Evolutionary conservation across 306 rosid genomes (phyloP), one percentile per base, ranked within the genome.

Genomic region (Arachis stenosperma): DNA sequence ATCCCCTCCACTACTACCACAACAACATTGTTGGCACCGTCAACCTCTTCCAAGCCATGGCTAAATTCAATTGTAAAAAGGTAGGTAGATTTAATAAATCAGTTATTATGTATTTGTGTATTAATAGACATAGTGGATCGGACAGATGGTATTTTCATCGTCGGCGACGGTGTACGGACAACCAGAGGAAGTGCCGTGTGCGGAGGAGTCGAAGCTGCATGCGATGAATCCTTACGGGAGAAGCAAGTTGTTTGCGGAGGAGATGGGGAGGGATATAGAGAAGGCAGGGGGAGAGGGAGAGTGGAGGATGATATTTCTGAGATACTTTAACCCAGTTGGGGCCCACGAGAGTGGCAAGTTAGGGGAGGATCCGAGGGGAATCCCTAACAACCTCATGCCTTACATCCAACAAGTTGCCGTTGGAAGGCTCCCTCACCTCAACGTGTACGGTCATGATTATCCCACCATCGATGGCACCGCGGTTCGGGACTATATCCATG

Each of bases 281-380:
- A 82, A 64, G 43, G 97, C 97, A 0, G 97, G 87, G 65, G 72
- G 81, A 29, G 97, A 88, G 65, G 72, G 82, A 29, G 90, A 78
- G 40, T 91, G 97, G 95, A 79, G 88, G 63, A 91, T 87, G 44
- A 83, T 91, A 44, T 54, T 89, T 52, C 73, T 91, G 61, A 84
- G 97, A 51, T 91, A 91, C 84, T 91, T 91, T 86, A 91, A 91
- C 44, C 97, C 97, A 5, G 95, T 91, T 7, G 97, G 97, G 52
- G 92, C 94, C 63, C 95, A 91, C 61, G 90, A 91, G 70, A 91
- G 96, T 76, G 96, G 97, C 9, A 66, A 59, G 65, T 81, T 89
- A 64, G 97, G 96, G 47, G 96, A 91, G 83, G 91, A 91, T 73
- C 96, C 96, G 9, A 90, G 84, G 72, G 96, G 96, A 39, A 87